Conservation (phyloP, 2,329 filamentous ascomycete species). For the Harringtonia aguacate region DNA sequence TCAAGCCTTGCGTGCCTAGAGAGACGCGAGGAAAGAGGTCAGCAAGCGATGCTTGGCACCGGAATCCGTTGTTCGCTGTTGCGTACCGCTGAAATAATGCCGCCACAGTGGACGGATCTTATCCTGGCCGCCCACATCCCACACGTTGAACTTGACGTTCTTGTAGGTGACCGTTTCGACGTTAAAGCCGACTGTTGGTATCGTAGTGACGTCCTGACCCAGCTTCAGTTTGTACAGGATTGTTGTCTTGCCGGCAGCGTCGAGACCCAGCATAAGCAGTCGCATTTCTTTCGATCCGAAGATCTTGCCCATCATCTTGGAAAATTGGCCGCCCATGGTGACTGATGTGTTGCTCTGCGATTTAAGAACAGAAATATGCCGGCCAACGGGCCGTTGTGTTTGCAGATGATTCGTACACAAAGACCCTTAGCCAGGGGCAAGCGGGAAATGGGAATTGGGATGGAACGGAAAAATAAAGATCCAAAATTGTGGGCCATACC, state of each 20-base stretch:
- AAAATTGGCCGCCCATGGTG: constrained; percentile 80
- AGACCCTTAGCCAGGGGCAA: no score
- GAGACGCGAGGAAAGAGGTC: neutral
- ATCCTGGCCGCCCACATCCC: constrained; percentile 98
- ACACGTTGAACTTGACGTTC: constrained; percentile 99
- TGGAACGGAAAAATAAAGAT: no score
- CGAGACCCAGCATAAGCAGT: constrained; percentile 93
- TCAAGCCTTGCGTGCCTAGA: constrained; percentile 88
- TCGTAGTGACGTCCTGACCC: constrained; percentile 95
- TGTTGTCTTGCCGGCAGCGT: constrained; percentile 97
- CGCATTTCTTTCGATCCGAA: constrained; percentile 99
- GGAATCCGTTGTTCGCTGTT: no score
- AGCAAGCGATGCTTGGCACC: neutral
- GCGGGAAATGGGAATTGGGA: no score
- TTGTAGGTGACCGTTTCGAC: constrained; percentile 98
- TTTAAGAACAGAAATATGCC: neutral
- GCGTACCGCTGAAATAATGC: constrained; percentile 81
- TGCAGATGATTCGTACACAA: no score
- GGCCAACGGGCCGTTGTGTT: no score
- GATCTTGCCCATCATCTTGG: constrained; percentile 96
- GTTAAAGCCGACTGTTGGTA: constrained; percentile 98
- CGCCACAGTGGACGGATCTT: constrained; percentile 97
- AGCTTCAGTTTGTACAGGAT: constrained; percentile 99
- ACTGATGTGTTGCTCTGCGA: no score
- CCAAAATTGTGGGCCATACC: no score